Base-by-base conservation (phyloP, 176 grass and related monocot species). In the Eragrostis curvula region DNA sequence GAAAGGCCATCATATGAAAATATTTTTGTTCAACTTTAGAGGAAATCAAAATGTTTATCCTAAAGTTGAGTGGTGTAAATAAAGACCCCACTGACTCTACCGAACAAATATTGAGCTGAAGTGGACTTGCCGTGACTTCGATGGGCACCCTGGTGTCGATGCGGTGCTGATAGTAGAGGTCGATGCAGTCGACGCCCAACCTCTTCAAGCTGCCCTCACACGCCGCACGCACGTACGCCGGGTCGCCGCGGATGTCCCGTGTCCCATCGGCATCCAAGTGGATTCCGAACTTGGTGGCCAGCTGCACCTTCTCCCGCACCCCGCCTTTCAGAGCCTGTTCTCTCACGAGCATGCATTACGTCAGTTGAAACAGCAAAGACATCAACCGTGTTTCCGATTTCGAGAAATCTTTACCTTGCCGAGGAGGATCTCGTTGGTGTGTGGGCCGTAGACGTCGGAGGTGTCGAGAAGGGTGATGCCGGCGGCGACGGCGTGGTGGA, bases 391-490 rank as follows among this genome's bases (percentile, higher is more conserved):
- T 36, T 36, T 36, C 32, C 2, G 3, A 36, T 36, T 36, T 36
- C 32, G 4, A 36, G 32, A 36, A 36, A 36, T 4, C 3, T 36
- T 36, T 36, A 36, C 32, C 86, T 75, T 85, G 21, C 86, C 86
- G 15, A 88, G 6, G 27, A 92, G 68, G 53, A 83, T 15, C 72
- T 88, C 90, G 43, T 83, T 86, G 12, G 78, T 88, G 30, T 81
- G 45, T 2, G 62, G 69, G 1, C 89, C 89, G 52, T 88, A 91
- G 0, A 27, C 0, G 45, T 88, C 83, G 1, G 86, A 70, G 71
- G 86, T 92, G 66, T 92, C 90, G 64, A 92, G 81, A 59, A 92
- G 63, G 46, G 86, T 92, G 53, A 92, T 49, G 24, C 86, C 90
- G 9, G 24, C 27, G 2, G 65, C 24, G 21, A 85, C 75, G 13